These are phyloP conservation scores for Eutrema yunnanense DNA, from an alignment of 345 rosid species.

Conservation along the genomic window DNA sequence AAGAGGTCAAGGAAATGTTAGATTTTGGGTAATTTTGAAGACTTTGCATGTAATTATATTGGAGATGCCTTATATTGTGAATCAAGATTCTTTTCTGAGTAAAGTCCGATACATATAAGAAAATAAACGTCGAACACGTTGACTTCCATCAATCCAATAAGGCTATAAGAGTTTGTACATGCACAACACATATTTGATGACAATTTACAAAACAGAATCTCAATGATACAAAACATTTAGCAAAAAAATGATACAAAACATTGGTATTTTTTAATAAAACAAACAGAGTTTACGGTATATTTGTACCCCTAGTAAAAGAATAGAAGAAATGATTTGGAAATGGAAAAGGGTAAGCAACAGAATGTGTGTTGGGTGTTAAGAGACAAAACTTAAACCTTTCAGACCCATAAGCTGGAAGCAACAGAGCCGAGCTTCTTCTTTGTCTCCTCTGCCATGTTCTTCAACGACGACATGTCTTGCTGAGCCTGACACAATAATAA, in stretches of 20 bases:
- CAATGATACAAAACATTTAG: constrained; percentile 2
- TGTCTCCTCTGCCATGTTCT: constrained; percentile 96
- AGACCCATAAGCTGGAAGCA: constrained; percentile 57
- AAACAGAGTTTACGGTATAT: not conserved
- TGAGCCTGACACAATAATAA: constrained; percentile 51
- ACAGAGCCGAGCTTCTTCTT: constrained; percentile 83
- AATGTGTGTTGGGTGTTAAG: constrained; percentile 2
- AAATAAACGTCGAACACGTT: not conserved
- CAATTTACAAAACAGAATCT: constrained; percentile 11
- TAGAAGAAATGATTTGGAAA: constrained; percentile 4
- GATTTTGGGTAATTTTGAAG: not conserved
- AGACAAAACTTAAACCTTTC: not conserved
- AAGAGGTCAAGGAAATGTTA: not conserved
- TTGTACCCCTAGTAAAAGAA: not conserved
- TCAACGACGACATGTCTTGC: constrained; percentile 85
- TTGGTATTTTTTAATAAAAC: not conserved
- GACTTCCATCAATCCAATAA: not conserved
- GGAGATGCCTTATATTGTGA: not conserved
- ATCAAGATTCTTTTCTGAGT: not conserved
- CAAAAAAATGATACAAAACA: not conserved
- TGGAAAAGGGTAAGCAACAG: not conserved
- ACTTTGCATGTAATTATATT: not conserved
- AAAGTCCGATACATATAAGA: not conserved
- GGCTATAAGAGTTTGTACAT: not conserved
- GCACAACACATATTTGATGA: not conserved